Percentiles rank a stretch among this genome's conserved stretches.
Evolutionary conservation across 768 basidiomycete genomes (phyloP).

Genomic region (Candolleomyces eurysporus): DNA sequence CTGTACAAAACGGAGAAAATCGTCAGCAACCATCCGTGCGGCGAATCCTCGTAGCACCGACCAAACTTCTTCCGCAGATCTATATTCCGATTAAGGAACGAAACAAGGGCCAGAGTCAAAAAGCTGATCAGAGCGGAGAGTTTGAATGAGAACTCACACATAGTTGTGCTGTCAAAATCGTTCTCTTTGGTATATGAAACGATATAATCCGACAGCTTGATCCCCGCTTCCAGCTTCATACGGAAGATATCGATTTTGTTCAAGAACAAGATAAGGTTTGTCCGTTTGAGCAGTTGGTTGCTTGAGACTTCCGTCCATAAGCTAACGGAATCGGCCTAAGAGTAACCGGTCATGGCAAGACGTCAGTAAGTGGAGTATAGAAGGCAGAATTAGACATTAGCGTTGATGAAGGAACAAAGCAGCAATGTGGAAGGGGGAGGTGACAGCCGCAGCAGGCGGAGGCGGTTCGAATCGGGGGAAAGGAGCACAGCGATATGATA

Average conservation of each 20-base stretch:
- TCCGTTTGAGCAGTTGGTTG: conserved; percentile 66
- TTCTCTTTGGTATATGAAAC: conserved; percentile 70
- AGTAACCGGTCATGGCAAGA: not conserved
- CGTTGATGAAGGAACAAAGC: too few species aligned
- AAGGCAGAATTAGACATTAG: conserved; percentile 8
- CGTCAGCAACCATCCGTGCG: not conserved
- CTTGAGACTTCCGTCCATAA: conserved; percentile 74
- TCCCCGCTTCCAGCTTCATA: conserved; percentile 61
- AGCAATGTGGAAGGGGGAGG: too few species aligned
- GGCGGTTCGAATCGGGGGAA: too few species aligned
- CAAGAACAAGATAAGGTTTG: conserved; percentile 76
- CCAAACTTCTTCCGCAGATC: conserved; percentile 36
- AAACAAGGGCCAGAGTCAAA: conserved; percentile 25
- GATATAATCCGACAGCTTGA: conserved; percentile 64
- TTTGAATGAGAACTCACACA: conserved; percentile 21
- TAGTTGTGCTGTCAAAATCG: conserved; percentile 66
- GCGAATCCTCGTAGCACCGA: conserved; percentile 19
- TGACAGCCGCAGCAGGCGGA: too few species aligned
- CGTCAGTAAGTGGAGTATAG: not conserved
- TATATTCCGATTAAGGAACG: not conserved
- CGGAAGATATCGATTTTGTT: conserved; percentile 81
- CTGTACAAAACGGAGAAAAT: conserved; percentile 18
- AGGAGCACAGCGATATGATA: too few species aligned
- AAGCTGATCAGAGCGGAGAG: conserved; percentile 28
- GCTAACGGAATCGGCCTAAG: conserved; percentile 72